Evolutionary conservation across 2,329 filamentous ascomycete genomes (phyloP), one percentile per base, ranked within the genome.

Genomic region (Rhynchosporium graminicola): DNA sequence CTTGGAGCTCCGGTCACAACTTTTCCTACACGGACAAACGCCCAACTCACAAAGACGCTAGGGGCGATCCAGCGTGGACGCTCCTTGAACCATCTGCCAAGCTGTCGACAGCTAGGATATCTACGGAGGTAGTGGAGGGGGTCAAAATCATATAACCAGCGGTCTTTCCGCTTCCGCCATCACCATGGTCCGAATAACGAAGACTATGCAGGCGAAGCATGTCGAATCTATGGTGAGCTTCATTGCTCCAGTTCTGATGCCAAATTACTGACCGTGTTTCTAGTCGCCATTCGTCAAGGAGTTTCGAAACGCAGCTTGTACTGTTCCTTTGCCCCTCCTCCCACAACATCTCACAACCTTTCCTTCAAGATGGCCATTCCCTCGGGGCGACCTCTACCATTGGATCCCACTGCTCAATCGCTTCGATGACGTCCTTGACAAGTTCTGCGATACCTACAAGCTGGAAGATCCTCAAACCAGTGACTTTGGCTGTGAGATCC

Each of bases 391-490:
- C 75, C 81, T 98, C 36, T 98, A 98, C 75, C 94, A 99, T 80
- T 99, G 96, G 96, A 97, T 99, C 69, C 88, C 91, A 33, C 83
- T 97, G 29, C 79, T 99, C 64, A 96, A 99, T 76, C 88, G 92
- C 62, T 98, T 99, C 76, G 95, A 99, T 77, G 86, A 85, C 72
- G 87, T 98, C 67, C 80, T 99, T 46, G 91, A 96, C 70, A 81
- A 86, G 45, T 92, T 96, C 75, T 92, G 88, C 76, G 82, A 85
- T 61, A 87, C 86, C 67, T 99, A 99, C 78, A 86, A 86, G 65
- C 81, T 99, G 61, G 85, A 86, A 65, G 83, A 89, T 63, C 92
- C 92, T 1, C 96, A 99, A 77, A 85, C 81, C 52, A 84, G 87
- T 69, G 85, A 91, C 33, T 97, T 98, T 71, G 82, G 81, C 65